Base-by-base conservation (phyloP, 495 filamentous ascomycete species). In the Collariella sp. region DNA sequence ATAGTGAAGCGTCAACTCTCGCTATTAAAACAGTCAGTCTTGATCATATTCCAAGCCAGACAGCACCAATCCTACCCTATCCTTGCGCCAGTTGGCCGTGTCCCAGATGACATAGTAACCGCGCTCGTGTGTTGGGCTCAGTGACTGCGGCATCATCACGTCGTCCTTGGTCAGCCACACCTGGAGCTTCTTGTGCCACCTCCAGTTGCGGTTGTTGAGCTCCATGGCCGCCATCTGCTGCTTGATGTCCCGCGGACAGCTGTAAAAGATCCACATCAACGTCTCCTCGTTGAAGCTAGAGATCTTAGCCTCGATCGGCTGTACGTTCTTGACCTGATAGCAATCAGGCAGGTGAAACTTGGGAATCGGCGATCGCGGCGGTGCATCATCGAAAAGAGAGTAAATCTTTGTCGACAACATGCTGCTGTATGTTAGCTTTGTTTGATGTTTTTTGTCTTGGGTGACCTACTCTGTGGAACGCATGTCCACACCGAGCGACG, bases 191-290 rank as follows among this genome's bases (percentile, higher is more conserved):
- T 90, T 95, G 67, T 96, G 89, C 75, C 89, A 96, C 56, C 90
- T 76, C 91, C 91, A 96, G 66, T 91, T 90, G 46, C 91, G 87
- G 47, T 78, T 80, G 59, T 66, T 68, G 10, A 96, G 75, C 67
- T 96, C 89, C 36, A 81, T 74, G 2, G 89, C 89, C 10, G 87
- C 91, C 55, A 89, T 69, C 57, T 94, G 86, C 68, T 96, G 91
- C 70, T 89, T 80, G 55, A 87, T 76, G 64, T 95, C 89, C 31
- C 83, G 74, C 2, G 89, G 87, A 70, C 87, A 86, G 70, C 84
- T 88, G 72, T 95, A 96, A 76, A 96, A 96, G 57, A 96, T 93
- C 74, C 85, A 90, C 67, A 96, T 89, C 50, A 96, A 75, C 0
- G 89, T 94, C 66, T 96, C 91, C 54, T 95, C 88, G 57, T 85